A percentile compares a stretch with the other conserved stretches of the same genome.
Evolutionary conservation across 148 eudicot genomes (phyloP).

Genomic region (Chenopodium album): DNA sequence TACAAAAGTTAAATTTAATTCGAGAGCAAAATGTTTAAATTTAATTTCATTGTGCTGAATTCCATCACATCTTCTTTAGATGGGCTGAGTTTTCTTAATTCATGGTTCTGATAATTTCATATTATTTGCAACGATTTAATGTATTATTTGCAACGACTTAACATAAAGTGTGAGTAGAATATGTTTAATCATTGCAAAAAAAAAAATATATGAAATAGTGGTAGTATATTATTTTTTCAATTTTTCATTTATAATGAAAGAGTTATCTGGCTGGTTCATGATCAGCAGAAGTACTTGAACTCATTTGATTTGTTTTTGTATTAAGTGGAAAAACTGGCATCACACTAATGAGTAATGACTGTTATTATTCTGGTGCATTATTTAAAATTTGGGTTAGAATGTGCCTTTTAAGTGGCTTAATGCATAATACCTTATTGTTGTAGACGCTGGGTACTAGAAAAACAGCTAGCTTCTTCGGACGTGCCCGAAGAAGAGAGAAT

Average conservation of each 20-base stretch:
- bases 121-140: too few relatives aligned
- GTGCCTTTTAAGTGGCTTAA: slow-evolving; percentile 3
- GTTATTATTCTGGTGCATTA: slow-evolving; percentile 1
- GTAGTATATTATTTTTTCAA: background rate
- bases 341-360: background rate
- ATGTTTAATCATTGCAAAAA: too few relatives aligned
- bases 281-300: background rate
- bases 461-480: slow-evolving; percentile 83
- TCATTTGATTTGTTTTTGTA: background rate
- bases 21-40: background rate
- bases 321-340: background rate
- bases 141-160: too few relatives aligned
- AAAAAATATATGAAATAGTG: too few relatives aligned
- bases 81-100: background rate
- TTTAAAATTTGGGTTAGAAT: background rate
- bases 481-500: slow-evolving; percentile 93
- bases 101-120: background rate
- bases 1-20: background rate
- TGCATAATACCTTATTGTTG: slow-evolving; percentile 22
- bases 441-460: slow-evolving; percentile 90
- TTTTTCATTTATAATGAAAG: background rate
- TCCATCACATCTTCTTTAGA: background rate
- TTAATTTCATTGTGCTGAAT: background rate
- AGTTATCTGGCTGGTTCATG: background rate
- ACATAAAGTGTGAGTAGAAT: too few relatives aligned